Evolutionary conservation across 805 yeast genomes (phyloP), one percentile per base, ranked within the genome.

Genomic region (Kazachstania viticola): DNA sequence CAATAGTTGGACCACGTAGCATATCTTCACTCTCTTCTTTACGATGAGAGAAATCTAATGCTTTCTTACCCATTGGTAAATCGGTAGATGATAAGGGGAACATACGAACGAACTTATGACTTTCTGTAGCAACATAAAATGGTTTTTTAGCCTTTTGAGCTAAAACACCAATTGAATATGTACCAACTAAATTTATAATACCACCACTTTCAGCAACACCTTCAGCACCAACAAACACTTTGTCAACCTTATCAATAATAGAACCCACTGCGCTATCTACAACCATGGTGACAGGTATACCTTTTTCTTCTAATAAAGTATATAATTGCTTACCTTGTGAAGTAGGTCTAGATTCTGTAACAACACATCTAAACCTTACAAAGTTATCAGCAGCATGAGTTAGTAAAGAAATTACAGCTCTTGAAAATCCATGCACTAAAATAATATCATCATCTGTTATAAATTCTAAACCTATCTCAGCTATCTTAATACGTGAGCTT

Each of bases 141-240:
- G 97, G 98, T 54, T 84, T 88, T 52, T 84, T 80, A 38, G 94
- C 81, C 37, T 79, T 75, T 45, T 81, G 79, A 3, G 97, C 95
- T 36, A 91, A 61, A 28, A 91, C 88, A 25, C 96, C 96, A 30
- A 88, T 79, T 49, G 91, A 95, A 57, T 83, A 91, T 2, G 94
- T 78, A 5, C 99, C 99, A 39, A 91, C 77, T 44, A 81, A 87
- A 58, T 91, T 91, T 44, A 91, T 88, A 29, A 93, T 84, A 21
- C 99, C 99, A 35, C 99, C 99, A 54, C 93, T 79, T 62, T 91
- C 99, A 3, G 95, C 94, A 3, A 91, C 99, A 44, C 99, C 99
- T 59, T 91, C 98, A 1, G 98, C 98, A 34, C 99, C 99, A 42
- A 91, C 91, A 42, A 91, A 71, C 4, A 91, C 81, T 57, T 91